Evolutionary conservation across 495 filamentous ascomycete genomes (phyloP), one percentile per base, ranked within the genome.

Genomic region (Penicillium angulare): DNA sequence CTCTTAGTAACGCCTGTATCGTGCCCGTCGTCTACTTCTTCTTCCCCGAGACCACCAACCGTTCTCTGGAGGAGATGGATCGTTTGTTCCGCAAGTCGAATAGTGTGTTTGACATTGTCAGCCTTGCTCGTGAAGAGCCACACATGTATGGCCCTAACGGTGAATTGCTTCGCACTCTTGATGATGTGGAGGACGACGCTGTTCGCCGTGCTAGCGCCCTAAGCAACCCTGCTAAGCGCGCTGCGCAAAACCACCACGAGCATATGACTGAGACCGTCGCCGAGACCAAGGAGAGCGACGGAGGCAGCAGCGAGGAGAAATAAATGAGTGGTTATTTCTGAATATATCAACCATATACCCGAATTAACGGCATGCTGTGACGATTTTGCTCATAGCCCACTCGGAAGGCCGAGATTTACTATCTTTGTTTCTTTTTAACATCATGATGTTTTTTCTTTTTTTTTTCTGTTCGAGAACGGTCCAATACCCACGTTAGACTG

Each of bases 1-100:
- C 7, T 7, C 16, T 51, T 53, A 79, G 79, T 56, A 90, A 90
- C 65, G 84, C 82, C 45, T 74, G 77, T 59, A 88, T 90, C 58
- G 72, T 89, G 32, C 85, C 84, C 0, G 72, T 79, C 7, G 77
- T 86, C 40, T 88, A 85, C 66, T 86, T 87, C 77, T 86, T 88
- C 78, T 89, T 85, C 66, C 86, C 86, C 0, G 86, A 89, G 65
- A 90, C 87, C 3, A 84, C 84, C 18, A 80, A 79, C 60, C 83
- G 86, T 13, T 85, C 81, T 3, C 72, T 90, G 27, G 87, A 90
- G 62, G 86, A 90, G 61, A 86, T 90, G 79, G 86, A 90, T 66
- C 70, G 69, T 52, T 87, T 90, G 54, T 90, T 90, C 79, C 79
- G 75, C 62, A 88, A 86, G 64, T 75, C 73, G 41, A 73, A 69